Base-by-base conservation (phyloP, 192 early-diverging fungal genomes). In the Glomus cerebriforme region DNA sequence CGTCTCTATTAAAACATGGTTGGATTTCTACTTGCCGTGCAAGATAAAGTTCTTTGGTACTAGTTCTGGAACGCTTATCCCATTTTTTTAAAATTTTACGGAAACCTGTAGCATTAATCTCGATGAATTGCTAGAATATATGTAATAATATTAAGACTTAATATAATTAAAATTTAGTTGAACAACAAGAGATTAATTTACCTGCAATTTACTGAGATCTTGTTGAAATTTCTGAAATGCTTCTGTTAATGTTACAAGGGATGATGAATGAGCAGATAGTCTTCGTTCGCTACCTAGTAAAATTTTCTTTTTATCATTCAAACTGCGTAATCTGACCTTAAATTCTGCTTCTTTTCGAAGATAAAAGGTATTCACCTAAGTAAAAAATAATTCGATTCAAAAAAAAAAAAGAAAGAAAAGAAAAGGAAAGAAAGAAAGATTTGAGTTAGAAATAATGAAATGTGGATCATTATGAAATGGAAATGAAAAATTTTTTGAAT, bases 21-120 rank as follows among this genome's bases (percentile, higher is more conserved):
- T 98, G 97, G 24, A 99, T 93, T 70, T 99, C 98, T 45, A 99
- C 91, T 82, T 99, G 98, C 13, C 98, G 92, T 2, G 95, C 93
- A 12, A 99, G 90, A 79, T 99, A 99, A 43, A 99, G 89, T 81
- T 99, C 98, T 80, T 98, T 99, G 31, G 96, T 99, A 66, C 92
- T 94, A 3, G 96, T 95, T 84, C 99, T 98, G 65, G 95, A 94
- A 37, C 98, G 91, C 87, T 99, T 99, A 90, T 99, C 98, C 96
- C 96, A 99, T 84, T 99, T 99, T 83, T 99, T 99, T 68, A 99
- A 81, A 65, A 99, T 99, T 89, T 99, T 99, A 37, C 97, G 87
- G 82, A 99, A 99, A 35, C 98, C 98, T 24, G 93, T 95, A 35
- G 89, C 92, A 83, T 99, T 99, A 47, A 98, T 90, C 84, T 98